A percentile compares a stretch with the other conserved stretches of the same genome.
Conservation (phyloP, 805 yeast species). For the Candida berthetii region DNA sequence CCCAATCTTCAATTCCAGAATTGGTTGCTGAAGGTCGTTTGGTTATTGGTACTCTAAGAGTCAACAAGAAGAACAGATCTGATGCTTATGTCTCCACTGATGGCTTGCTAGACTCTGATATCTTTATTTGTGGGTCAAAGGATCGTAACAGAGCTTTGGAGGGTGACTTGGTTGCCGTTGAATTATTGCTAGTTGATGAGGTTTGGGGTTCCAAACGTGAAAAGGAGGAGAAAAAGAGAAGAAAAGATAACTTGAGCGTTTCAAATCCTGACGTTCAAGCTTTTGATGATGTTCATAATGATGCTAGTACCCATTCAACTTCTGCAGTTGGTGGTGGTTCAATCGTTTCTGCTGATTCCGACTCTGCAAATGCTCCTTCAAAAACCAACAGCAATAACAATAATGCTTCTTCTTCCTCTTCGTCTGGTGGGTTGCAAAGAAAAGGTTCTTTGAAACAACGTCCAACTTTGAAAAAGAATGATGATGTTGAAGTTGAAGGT, state of each 20-base stretch:
- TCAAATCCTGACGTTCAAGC: conserved; percentile 25
- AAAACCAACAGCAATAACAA: conserved; percentile 2
- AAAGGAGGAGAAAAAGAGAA: conserved; percentile 93
- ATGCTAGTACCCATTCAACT: conserved; percentile 57
- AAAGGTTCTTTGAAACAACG: conserved; percentile 90
- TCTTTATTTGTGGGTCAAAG: conserved; percentile 95
- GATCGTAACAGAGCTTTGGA: conserved; percentile 97
- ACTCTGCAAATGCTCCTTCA: conserved; percentile 9
- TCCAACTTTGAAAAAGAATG: conserved; percentile 95
- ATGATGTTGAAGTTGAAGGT: conserved; percentile 98
- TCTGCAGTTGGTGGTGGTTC: conserved; percentile 13
- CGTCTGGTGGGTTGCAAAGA: conserved; percentile 48
- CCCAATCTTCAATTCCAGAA: conserved; percentile 89
- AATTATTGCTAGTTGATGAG: conserved; percentile 89
- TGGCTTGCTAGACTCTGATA: conserved; percentile 92
- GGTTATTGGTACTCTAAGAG: conserved; percentile 89
- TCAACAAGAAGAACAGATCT: conserved; percentile 91
- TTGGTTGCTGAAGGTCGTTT: conserved; percentile 83
- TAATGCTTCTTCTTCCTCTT: conserved; percentile 19
- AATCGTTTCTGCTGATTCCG: conserved; percentile 10
- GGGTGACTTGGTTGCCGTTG: conserved; percentile 95
- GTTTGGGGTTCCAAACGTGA: conserved; percentile 97
- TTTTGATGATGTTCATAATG: conserved; percentile 71
- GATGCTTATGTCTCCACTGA: conserved; percentile 99
- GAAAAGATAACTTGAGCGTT: conserved; percentile 52